Evolutionary conservation across 257 asterid genomes (phyloP), one percentile per base, ranked within the genome.

Genomic region (Salvia rosmarinus): DNA sequence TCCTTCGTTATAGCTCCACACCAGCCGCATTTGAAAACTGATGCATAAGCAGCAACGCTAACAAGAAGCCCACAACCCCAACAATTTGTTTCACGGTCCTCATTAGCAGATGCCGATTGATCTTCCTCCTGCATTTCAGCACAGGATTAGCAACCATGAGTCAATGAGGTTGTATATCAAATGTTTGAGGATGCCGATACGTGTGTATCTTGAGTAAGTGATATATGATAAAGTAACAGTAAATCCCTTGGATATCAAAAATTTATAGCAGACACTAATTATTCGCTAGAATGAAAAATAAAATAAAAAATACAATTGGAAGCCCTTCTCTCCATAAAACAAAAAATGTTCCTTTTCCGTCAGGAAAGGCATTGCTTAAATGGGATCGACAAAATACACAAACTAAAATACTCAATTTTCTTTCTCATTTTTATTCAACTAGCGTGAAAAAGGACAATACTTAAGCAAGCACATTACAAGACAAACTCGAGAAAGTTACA

Each of bases 41-140:
- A 73, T 23, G 92, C 95, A 71, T 59, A 47, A 11, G 90, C 88
- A 68, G 96, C 84, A 82, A 94, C 91, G 72, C 87, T 80, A 72
- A 94, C 87, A 60, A 82, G 87, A 79, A 89, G 86, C 67, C 99
- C 99, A 86, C 99, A 94, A 71, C 96, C 96, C 99, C 98, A 91
- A 75, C 99, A 94, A 40, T 79, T 77, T 63, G 90, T 88, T 82
- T 86, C 97, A 72, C 77, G 83, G 81, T 84, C 96, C 72, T 76
- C 91, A 69, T 52, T 56, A 30, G 78, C 83, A 35, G 82, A 55
- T 40, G 82, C 70, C 43, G 77, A 60, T 28, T 73, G 79, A 77
- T 82, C 74, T 77, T 88, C 87, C 84, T 78, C 91, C 98, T 88
- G 82, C 82, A 74, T 16, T 51, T 80, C 20, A 73, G 71, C 55